Evolutionary conservation across 208 protist genomes (phyloP), one percentile per base, ranked within the genome.

Genomic region (Naegleria lovaniensis): DNA sequence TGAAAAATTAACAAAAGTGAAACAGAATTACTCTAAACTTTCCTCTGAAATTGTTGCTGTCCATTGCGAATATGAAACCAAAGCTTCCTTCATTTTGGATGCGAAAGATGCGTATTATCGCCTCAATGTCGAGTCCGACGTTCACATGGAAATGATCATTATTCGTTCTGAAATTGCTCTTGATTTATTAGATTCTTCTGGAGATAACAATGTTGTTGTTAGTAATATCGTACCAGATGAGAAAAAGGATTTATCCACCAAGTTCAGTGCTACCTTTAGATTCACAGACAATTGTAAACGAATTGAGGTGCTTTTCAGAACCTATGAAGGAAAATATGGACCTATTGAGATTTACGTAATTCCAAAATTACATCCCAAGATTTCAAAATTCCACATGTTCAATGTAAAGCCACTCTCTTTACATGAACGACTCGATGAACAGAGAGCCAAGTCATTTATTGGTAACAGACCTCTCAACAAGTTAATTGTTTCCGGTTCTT

Each of bases 311-410:
- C 91, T 92, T 5, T 83, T 92, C 5, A 36, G 91, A 29, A 92
- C 91, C 13, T n/a, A n/a, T 29, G 91, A 92, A 40, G 91, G 91
- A 83, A 88, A 92, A 43, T 90, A 92, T 36, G 91, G 91, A 67
- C n/a, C 91, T n/a, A 38, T 92, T 29, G 58, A 91, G n/a, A 90
- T 75, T 19, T 92, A 75, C 19, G 36, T 92, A 4, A 91, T 92
- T 51, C 91, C 91, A n/a, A 48, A 39, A 25, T 40, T 92, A 7
- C 29, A 22, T 6, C 91, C 91, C 4, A 92, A 92, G 39, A 92
- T 91, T 33, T 40, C 48, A 11, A 90, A 92, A 36, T 5, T 92
- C 33, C 11, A 58, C n/a, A n/a, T 5, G 5, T 92, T 79, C 83
- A 13, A 90, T 43, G 85, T 92, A 0, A 91, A 92, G 40, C 91